Evolutionary conservation across 2,329 filamentous ascomycete species (phyloP), one percentile per base, ranked within the genome.

Genomic region (Trichoderma sp.): DNA sequence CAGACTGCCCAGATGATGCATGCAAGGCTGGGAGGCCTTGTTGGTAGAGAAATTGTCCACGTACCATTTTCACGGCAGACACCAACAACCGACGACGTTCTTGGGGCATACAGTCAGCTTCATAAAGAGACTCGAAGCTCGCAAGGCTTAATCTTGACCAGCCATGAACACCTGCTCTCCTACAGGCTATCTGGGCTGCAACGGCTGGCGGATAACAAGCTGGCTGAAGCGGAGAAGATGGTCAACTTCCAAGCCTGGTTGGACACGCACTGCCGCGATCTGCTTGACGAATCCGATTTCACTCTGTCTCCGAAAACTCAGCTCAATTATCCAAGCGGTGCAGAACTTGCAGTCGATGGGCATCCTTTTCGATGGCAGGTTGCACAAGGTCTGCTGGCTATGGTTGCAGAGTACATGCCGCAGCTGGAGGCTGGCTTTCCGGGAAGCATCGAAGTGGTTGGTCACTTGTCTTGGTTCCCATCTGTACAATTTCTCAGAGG

Each of bases 161-260:
- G 87, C 1, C 88, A 88, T 0, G 88, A 90, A 62, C 85, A 90
- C 66, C 77, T 87, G 0, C 75, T 91, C 6, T 90, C 88, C 0
- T 89, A 89, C 72, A 85, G 83, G 69, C 77, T 90, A 2, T 87
- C 85, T 66, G 86, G 85, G 0, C 70, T 85, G 0, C 86, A 90
- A 68, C 79, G 80, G 2, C 71, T 89, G 0, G 79, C 81, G 0
- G 83, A 88, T 54, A 73, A 74, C 1, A 74, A 79, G 3, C 78
- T 21, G 9, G n/a, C 56, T 5, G 14, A 51, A 41, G 65, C 56
- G 6, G n/a, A 17, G 2, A 24, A 0, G 10, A 67, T 67, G 65
- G 48, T 65, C 1, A 44, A 15, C 6, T 65, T 67, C 24, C 65
- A 67, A 41, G 47, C 6, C 1, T 67, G 56, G 65, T 21, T 65